phyloP scores from a whole-genome alignment of 768 basidiomycete genomes.

The Lactifluus subvellereus region DNA sequence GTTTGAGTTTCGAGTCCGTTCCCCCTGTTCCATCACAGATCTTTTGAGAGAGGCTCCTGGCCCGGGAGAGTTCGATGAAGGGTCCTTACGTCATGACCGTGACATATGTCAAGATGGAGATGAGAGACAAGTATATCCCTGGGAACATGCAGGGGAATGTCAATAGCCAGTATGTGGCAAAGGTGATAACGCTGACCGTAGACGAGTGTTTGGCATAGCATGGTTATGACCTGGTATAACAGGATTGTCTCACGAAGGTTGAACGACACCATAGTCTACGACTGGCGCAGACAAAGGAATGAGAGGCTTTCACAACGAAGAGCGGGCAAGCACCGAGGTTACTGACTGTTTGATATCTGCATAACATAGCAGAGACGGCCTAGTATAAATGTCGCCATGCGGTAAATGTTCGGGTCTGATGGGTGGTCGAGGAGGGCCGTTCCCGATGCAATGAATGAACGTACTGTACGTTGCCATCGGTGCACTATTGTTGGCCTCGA shows the following conservation, averaged over 20 bases:
- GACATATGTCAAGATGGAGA: not conserved
- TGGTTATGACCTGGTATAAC: not conserved
- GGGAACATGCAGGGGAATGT: not conserved
- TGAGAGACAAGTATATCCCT: conserved; percentile 10
- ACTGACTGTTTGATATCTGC: too few species aligned
- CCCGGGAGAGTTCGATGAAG: not conserved
- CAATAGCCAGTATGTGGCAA: not conserved
- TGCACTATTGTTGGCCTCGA: too few species aligned
- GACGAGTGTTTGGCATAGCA: conserved; percentile 1
- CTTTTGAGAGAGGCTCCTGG: not conserved
- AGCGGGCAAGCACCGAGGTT: too few species aligned
- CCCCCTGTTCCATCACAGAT: not conserved
- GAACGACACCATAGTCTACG: not conserved
- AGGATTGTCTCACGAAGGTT: not conserved
- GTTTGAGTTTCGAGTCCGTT: not conserved
- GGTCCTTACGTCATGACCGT: conserved; percentile 6
- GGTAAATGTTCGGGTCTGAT: too few species aligned
- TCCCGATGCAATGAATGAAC: too few species aligned
- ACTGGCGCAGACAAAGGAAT: not conserved
- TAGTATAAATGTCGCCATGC: too few species aligned
- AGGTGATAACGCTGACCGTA: not conserved
- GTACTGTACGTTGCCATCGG: too few species aligned
- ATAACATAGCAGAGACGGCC: too few species aligned
- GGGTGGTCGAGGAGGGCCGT: too few species aligned
- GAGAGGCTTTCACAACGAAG: not conserved